Evolutionary conservation across 192 early-diverging fungal genomes (phyloP).

Genomic region (Coemansia sp.): DNA sequence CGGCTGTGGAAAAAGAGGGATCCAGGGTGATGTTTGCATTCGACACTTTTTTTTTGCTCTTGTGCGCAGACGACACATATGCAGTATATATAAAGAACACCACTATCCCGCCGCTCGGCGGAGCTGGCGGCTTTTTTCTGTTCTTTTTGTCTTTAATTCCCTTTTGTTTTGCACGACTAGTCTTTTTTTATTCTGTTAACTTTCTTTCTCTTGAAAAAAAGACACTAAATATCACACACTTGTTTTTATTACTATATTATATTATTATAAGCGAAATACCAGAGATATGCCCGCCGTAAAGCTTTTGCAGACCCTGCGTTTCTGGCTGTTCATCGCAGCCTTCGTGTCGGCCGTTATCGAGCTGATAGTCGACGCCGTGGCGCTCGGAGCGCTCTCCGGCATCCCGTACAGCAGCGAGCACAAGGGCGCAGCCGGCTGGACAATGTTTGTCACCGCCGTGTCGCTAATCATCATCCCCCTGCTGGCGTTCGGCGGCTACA

Average conservation of each 20-base stretch:
- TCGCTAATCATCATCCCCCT: slow-evolving; percentile 26
- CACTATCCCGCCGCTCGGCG: background rate
- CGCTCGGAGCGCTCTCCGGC: slow-evolving; percentile 23
- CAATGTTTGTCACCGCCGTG: slow-evolving; percentile 45
- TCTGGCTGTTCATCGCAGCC: slow-evolving; percentile 28
- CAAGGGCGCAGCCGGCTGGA: slow-evolving; percentile 38
- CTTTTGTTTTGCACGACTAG: background rate
- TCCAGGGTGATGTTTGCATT: too few species aligned
- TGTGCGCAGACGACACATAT: too few species aligned
- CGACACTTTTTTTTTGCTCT: too few species aligned
- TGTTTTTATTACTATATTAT: too few species aligned
- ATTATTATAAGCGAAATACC: background rate
- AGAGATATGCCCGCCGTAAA: slow-evolving; percentile 5
- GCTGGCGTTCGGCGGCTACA: slow-evolving; percentile 19
- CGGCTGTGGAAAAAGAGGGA: too few species aligned
- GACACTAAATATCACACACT: too few species aligned
- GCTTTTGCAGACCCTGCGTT: slow-evolving; percentile 26
- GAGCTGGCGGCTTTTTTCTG: background rate
- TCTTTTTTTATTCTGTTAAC: slow-evolving; percentile 4
- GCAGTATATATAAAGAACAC: too few species aligned
- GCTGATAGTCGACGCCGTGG: slow-evolving; percentile 41
- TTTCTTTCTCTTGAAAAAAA: background rate
- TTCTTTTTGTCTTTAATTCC: background rate
- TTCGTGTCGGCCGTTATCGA: slow-evolving; percentile 32
- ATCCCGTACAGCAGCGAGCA: background rate